Base-by-base conservation (phyloP, 2,329 filamentous ascomycete species). In the Exutisphaerella laricina region DNA sequence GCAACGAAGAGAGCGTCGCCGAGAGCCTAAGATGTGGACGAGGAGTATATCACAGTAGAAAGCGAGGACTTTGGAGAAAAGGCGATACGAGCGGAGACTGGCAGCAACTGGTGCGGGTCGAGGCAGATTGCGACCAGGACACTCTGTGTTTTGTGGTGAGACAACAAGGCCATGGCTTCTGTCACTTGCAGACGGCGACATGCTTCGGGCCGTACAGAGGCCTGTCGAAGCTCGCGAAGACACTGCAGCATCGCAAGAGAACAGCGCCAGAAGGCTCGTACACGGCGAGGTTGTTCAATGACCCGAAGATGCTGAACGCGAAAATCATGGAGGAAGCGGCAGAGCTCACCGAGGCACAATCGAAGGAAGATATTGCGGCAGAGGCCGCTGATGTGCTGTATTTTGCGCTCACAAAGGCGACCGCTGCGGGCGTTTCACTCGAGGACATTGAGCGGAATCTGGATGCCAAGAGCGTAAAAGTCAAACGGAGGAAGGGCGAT, bases 301-400 rank as follows among this genome's bases (percentile, higher is more conserved):
- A 98, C 51, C 79, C 87, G 56, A 89, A 94, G 64, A 76, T 98
- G 42, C 70, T 96, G 41, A 78, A 86, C 31, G 92, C 92, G 3
- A 98, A 98, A 74, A 96, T 98, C 43, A 94, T 97, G 81, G 92
- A 98, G 66, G 92, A 98, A 66, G 92, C 92, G 0, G 86, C 94
- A 60, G 92, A 98, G 69, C 75, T 98, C 30, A 96, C 90, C 60
- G 81, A 92, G 51, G 90, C 92, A 12, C 81, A 80, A 53, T 82
- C 17, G 21, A 43, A 35, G 28, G 40, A 41, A 34, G 43, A 28
- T 12, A 23, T 31, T 29, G 43, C 25, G 7, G 33, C 41, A 7
- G 38, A 35, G 16, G 36, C 35, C 23, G 39, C 26, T 23, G 49
- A 48, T 13, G 32, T 37, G 28, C 81, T 98, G 40, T 98, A 97